Percentiles rank a stretch among this genome's conserved stretches.
Conservation (phyloP, 2,329 filamentous ascomycete genomes). For the Aureobasidium sp. region DNA sequence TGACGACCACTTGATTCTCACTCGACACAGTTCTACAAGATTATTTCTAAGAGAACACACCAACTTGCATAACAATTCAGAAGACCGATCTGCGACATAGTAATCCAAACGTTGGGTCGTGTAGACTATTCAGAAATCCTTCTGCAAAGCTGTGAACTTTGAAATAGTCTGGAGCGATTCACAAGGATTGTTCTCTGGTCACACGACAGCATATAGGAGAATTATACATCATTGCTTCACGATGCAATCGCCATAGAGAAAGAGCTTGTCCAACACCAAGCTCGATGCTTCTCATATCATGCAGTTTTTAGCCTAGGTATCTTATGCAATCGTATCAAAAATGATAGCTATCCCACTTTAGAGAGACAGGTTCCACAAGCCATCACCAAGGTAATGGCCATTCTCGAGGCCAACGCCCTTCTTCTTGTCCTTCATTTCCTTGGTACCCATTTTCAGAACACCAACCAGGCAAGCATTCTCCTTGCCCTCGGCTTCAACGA, state of each 20-base stretch:
- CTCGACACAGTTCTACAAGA: background rate
- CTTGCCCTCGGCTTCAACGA: conserved; percentile 89
- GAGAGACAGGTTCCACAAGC: conserved; percentile 69
- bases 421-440: conserved; percentile 86
- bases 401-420: conserved; percentile 93
- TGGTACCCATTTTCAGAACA: conserved; percentile 71
- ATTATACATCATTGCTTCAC: background rate
- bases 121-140: background rate
- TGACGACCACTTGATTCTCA: background rate
- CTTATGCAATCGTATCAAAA: background rate
- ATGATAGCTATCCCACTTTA: background rate
- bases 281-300: background rate
- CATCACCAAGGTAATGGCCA: conserved; percentile 89
- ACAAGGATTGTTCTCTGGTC: background rate
- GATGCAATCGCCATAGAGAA: background rate
- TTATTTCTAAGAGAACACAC: no score
- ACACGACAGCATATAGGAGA: background rate
- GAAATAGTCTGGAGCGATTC: background rate
- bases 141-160: background rate
- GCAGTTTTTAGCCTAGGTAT: conserved; percentile 4
- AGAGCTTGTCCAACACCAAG: background rate
- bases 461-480: conserved; percentile 84
- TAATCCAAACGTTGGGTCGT: background rate
- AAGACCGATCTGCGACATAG: background rate
- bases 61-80: no score